Percentiles rank a stretch among this genome's conserved stretches.
Conservation (phyloP, 257 asterid genomes). For the Echium plantagineum region DNA sequence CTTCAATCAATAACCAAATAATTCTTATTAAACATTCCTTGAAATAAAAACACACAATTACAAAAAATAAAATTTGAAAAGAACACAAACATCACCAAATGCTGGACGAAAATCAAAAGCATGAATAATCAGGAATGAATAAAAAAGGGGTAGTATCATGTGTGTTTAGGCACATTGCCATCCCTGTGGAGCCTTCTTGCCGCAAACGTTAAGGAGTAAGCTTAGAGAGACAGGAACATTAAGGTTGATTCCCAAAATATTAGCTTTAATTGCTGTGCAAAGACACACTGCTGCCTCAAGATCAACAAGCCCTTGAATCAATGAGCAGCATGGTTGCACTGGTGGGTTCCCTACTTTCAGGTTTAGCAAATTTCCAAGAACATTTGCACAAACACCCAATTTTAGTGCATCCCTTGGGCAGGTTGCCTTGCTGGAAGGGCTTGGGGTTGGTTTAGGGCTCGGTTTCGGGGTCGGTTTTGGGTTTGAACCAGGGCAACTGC, state of each 20-base stretch:
- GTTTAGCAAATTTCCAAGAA: constrained; percentile 29
- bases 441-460: constrained; percentile 17
- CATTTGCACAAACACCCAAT: constrained; percentile 46
- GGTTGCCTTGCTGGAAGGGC: constrained; percentile 3
- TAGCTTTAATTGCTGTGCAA: constrained; percentile 26
- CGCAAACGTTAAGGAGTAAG: constrained; percentile 18
- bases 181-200: constrained; percentile 15
- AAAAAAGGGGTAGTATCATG: not conserved
- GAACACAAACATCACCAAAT: not conserved
- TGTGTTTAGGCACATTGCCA: constrained; percentile 12
- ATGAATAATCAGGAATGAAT: too few relatives aligned
- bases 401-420: constrained; percentile 57
- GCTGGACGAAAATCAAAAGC: not conserved
- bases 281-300: constrained; percentile 27
- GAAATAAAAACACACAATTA: not conserved
- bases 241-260: constrained; percentile 22
- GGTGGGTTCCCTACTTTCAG: constrained; percentile 34
- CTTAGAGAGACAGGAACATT: constrained; percentile 22
- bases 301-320: constrained; percentile 26
- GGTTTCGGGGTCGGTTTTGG: constrained; percentile 28
- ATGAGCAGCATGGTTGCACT: constrained; percentile 36
- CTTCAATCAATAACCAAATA: too few relatives aligned
- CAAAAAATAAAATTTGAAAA: not conserved
- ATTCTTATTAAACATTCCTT: too few relatives aligned
- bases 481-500: constrained; percentile 21